Evolutionary conservation across 345 rosid species (phyloP).

Genomic region (Salix koriyanagi): DNA sequence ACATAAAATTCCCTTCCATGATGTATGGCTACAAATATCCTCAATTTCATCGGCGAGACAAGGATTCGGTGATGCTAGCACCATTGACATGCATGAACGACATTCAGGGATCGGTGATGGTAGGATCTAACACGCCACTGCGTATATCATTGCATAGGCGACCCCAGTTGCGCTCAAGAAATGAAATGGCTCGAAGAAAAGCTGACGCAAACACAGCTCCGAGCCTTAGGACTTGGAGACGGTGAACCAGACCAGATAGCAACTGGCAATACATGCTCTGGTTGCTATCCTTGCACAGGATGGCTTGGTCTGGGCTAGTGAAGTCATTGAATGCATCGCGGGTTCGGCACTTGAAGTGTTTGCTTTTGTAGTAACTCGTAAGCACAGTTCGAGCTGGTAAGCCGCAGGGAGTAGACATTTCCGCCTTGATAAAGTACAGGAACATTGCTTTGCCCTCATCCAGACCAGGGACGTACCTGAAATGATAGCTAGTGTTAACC

Average conservation of each 20-base stretch:
- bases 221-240: slow-evolving; percentile 47
- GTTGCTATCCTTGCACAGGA: slow-evolving; percentile 53
- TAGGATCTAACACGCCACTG: slow-evolving; percentile 33
- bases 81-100: slow-evolving; percentile 32
- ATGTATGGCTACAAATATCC: slow-evolving; percentile 41
- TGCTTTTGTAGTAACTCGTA: slow-evolving; percentile 68
- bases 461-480: slow-evolving; percentile 50
- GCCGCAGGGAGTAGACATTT: slow-evolving; percentile 56
- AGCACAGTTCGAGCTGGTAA: slow-evolving; percentile 60
- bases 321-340: slow-evolving; percentile 46
- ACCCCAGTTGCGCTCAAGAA: slow-evolving; percentile 57
- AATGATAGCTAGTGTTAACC: slow-evolving; percentile 5
- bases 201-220: slow-evolving; percentile 70
- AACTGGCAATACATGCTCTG: slow-evolving; percentile 79
- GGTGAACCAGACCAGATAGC: slow-evolving; percentile 52
- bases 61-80: slow-evolving; percentile 37
- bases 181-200: slow-evolving; percentile 52
- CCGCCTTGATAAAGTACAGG: slow-evolving; percentile 60
- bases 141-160: slow-evolving; percentile 50
- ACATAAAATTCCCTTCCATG: slow-evolving; percentile 63
- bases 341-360: slow-evolving; percentile 53
- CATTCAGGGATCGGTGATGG: slow-evolving; percentile 50
- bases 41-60: slow-evolving; percentile 48
- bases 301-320: slow-evolving; percentile 55
- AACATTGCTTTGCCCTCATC: slow-evolving; percentile 69